A percentile compares a stretch with the other conserved stretches of the same genome.
phyloP scores from a whole-genome alignment of 1,284 basidiomycete species.

The Rhodotorula mucilaginosa region DNA sequence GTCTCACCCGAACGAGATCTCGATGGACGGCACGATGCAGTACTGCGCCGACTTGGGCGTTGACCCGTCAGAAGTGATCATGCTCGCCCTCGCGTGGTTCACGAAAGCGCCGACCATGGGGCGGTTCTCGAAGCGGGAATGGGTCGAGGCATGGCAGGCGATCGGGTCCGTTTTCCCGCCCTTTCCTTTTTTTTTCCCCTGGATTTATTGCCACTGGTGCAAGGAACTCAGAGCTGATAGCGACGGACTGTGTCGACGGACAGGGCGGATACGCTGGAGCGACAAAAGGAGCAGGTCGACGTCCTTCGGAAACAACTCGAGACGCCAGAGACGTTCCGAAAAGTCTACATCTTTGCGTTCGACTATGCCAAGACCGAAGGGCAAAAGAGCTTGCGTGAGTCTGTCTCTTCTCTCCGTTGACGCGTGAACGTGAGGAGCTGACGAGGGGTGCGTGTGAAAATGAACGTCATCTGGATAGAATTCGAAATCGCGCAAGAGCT shows the following conservation, averaged over 20 bases:
- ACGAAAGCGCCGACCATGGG: constrained; percentile 71
- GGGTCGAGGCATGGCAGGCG: constrained; percentile 75
- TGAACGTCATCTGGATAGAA: constrained; percentile 50
- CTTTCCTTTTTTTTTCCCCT: constrained; percentile 39
- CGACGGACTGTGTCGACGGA: background rate
- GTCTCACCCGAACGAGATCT: constrained; percentile 57
- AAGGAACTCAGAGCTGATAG: background rate
- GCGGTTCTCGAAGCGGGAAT: constrained; percentile 70
- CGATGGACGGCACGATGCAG: constrained; percentile 69
- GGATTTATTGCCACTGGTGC: constrained; percentile 50
- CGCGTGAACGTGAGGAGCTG: no score
- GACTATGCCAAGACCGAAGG: constrained; percentile 77
- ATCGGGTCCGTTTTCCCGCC: constrained; percentile 13
- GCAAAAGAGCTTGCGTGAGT: constrained; percentile 53
- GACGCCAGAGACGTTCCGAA: constrained; percentile 60
- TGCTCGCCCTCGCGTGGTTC: constrained; percentile 72
- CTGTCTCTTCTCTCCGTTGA: background rate
- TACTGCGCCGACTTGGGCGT: constrained; percentile 67
- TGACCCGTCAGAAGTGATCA: constrained; percentile 70
- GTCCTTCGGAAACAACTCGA: constrained; percentile 65
- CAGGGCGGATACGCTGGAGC: constrained; percentile 68
- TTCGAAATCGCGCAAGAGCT: constrained; percentile 74
- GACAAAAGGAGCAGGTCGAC: constrained; percentile 67
- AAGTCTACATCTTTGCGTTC: constrained; percentile 83
- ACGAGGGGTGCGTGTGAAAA: no score